Conservation (phyloP, 306 rosid species). For the Prunus mume region DNA sequence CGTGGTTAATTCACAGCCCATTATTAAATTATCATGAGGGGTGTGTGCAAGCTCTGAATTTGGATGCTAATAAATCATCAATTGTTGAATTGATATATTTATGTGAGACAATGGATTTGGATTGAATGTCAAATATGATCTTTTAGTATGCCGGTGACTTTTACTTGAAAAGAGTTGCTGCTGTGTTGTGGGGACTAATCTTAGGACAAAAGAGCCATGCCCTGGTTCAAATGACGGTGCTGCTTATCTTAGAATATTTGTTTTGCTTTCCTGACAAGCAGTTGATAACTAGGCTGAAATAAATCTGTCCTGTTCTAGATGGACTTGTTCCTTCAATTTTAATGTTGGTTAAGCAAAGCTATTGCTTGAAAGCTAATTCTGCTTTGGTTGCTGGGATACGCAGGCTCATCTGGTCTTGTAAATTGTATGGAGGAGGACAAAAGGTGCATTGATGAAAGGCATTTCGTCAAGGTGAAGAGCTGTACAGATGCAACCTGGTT, state of each 20-base stretch:
- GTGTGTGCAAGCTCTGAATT: not conserved
- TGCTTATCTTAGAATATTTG: not conserved
- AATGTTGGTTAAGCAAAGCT: not conserved
- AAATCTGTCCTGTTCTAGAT: not conserved
- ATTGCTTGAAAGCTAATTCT: constrained; percentile 4
- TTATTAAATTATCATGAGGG: not conserved
- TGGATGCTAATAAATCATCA: not conserved
- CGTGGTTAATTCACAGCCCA: not conserved
- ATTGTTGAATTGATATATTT: not conserved
- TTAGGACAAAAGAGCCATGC: not conserved
- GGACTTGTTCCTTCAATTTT: not conserved
- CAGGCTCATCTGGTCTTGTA: constrained; percentile 34
- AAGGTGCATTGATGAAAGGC: constrained; percentile 5
- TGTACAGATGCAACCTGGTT: constrained; percentile 30
- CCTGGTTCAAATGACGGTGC: not conserved
- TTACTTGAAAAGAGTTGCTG: not conserved
- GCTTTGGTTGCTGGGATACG: constrained; percentile 1
- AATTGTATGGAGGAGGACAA: constrained; percentile 2
- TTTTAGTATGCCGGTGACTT: not conserved
- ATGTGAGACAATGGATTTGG: not conserved
- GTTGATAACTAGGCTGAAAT: not conserved
- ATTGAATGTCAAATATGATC: not conserved
- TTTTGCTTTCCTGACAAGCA: not conserved
- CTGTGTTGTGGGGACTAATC: not conserved
- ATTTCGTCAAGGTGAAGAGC: constrained; percentile 20